Conservation (phyloP, 2,329 filamentous ascomycete genomes). For the Kalaharituber pfeilii region DNA sequence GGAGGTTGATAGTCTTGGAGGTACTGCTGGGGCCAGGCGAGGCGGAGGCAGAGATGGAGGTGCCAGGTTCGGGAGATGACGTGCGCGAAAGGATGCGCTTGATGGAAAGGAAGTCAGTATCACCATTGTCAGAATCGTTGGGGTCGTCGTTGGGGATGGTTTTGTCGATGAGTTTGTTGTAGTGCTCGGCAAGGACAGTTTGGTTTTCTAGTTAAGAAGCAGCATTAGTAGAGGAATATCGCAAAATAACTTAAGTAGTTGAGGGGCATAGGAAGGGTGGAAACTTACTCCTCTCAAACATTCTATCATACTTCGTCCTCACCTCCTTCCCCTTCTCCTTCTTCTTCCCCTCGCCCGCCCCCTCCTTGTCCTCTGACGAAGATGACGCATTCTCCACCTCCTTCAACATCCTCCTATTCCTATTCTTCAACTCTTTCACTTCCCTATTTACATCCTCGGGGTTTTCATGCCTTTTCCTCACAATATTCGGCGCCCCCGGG, state of each 20-base stretch:
- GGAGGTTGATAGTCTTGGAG: conserved; percentile 42
- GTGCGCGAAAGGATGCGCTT: conserved; percentile 59
- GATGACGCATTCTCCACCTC: conserved; percentile 44
- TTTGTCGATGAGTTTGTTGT: conserved; percentile 63
- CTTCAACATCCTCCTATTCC: conserved; percentile 46
- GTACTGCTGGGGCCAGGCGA: conserved; percentile 17
- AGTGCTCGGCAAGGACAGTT: conserved; percentile 86
- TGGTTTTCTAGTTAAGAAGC: no score
- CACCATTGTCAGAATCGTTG: conserved; percentile 36
- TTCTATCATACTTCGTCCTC: conserved; percentile 87
- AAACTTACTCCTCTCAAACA: conserved; percentile 92
- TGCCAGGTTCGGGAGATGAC: conserved; percentile 24
- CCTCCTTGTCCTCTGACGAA: conserved; percentile 39
- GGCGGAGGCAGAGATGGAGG: background rate
- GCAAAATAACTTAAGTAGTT: conserved; percentile 5
- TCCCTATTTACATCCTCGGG: conserved; percentile 39
- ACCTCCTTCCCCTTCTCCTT: conserved; percentile 53
- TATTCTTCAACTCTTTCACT: conserved; percentile 73
- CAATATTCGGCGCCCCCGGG: conserved; percentile 59
- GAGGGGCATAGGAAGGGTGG: background rate
- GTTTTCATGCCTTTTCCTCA: conserved; percentile 78
- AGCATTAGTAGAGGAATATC: no score
- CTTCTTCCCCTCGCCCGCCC: conserved; percentile 30
- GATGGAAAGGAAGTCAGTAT: conserved; percentile 77
- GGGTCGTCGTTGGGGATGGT: conserved; percentile 33